Evolutionary conservation across 2,329 filamentous ascomycete species (phyloP), one percentile per base, ranked within the genome.

Genomic region (Fusarium equiseti): DNA sequence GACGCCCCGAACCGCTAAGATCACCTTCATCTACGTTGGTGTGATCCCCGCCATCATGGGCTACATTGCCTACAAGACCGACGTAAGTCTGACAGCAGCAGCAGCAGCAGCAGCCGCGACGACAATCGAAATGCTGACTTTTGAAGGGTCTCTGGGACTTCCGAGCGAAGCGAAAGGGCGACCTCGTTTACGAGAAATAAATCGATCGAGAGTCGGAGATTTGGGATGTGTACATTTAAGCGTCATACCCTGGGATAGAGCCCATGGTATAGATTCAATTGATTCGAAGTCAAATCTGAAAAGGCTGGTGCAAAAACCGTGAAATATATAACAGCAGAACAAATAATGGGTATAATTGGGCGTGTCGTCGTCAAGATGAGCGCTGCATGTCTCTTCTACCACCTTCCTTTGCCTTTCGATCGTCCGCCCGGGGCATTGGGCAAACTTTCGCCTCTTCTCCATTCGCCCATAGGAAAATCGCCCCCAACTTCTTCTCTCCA

Each of bases 81-180:
- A 98, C 77, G 96, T 98, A 83, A 89, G 94, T 89, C 31, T 55
- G 32, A 31, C 61, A 40, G 48, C 55, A 32, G 31, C 43, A 43
- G 42, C 7, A 22, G 50, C 61, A 40, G 48, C 55, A 32, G 31
- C 43, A 43, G 42, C 7, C 24, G 50, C 53, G 26, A 49, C 20
- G 26, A 40, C 22, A 8, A 31, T 18, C 15, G 38, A 9, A 63
- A 48, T 42, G 46, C 77, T 80, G 62, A 80, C 66, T 35, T 50
- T 62, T 27, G 48, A 76, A 98, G 95, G 96, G 95, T 77, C 94
- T 95, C 79, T 97, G 85, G 81, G 88, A 97, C 51, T 81, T 98
- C 75, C 89, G 94, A 75, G 95, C 90, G 62, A 98, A 98, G 91
- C 88, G 93, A 81, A 92, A 89, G 82, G 95, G 94, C 58, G 95